Evolutionary conservation across 805 yeast genomes (phyloP).

Genomic region (Hanseniaspora vineae): DNA sequence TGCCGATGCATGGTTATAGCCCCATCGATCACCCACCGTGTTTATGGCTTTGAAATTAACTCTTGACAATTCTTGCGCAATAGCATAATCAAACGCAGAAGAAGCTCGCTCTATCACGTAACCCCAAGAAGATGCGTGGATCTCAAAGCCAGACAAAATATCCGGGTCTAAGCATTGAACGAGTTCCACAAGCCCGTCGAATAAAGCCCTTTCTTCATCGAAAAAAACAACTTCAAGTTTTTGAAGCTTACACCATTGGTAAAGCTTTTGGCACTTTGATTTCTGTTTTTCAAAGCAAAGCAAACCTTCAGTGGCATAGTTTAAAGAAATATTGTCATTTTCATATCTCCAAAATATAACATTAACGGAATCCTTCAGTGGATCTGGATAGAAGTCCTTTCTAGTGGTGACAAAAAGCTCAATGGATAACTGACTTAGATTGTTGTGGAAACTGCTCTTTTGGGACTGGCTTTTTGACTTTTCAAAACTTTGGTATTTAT

Average conservation of each 20-base stretch:
- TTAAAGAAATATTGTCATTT: conserved; percentile 4
- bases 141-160: conserved; percentile 73
- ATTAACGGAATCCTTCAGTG: conserved; percentile 41
- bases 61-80: conserved; percentile 50
- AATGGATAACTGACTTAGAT: conserved; percentile 44
- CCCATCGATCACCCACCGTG: conserved; percentile 62
- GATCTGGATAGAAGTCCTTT: conserved; percentile 47
- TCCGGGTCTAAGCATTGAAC: conserved; percentile 73
- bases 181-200: conserved; percentile 39
- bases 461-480: conserved; percentile 5
- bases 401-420: conserved; percentile 57
- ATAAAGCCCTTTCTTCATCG: conserved; percentile 44
- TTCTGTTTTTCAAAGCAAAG: not conserved
- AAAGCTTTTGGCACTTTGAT: not conserved
- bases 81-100: conserved; percentile 33
- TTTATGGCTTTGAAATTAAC: conserved; percentile 35
- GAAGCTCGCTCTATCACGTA: conserved; percentile 58
- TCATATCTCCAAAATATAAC: conserved; percentile 53
- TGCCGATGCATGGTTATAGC: conserved; percentile 63
- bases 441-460: conserved; percentile 30
- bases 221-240: conserved; percentile 27
- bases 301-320: not conserved
- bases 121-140: conserved; percentile 80
- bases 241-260: not conserved
- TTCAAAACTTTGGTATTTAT: not conserved